Base-by-base conservation (phyloP, 73 alveolate species). In the Paramecium sonneborni region DNA sequence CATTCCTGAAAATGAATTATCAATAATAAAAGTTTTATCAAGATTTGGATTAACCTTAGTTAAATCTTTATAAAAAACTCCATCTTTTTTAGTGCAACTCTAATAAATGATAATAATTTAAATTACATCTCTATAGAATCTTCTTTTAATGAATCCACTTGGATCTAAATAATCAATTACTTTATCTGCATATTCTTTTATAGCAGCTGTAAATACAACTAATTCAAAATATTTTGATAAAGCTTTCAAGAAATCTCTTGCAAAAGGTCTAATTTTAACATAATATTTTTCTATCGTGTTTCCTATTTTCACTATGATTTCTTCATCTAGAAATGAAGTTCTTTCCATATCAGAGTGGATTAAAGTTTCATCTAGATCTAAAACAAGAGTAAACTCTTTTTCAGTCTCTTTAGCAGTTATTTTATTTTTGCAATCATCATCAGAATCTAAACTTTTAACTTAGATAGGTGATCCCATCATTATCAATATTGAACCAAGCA, bases 121-220 rank as follows among this genome's bases (percentile, higher is more conserved):
- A 23, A 28, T 43, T 79, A 79, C 90, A 79, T 79, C 90, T 41
- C 90, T 38, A 46, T 79, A 79, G 44, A 79, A 79, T 34, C 90
- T 79, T 38, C 90, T 38, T 6, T 23, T 79, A 5, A 79, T 79
- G n/a, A 43, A 79, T 9, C 90, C 90, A 46, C 55, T 11, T 38
- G 99, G 99, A 92, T 97, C 99, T 88, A 97, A 67, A 76, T 92
- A 92, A 89, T 97, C 97, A 15, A 94, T 57, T 18, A 94, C 95
- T 30, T 92, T 92, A 85, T 94, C 97, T 11, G 97, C 97, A 94
- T 94, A 94, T 43, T 55, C 92, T 57, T 94, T 93, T 11, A 93
- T 94, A 21, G 93, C 43, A 1, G 97, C 97, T n/a, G 97, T 94
- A 46, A 94, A 94, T 3, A 94, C 90, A 12, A 94, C 96, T 14